phyloP scores from a whole-genome alignment of 768 basidiomycete genomes.

The Rossbeevera mucosa region DNA sequence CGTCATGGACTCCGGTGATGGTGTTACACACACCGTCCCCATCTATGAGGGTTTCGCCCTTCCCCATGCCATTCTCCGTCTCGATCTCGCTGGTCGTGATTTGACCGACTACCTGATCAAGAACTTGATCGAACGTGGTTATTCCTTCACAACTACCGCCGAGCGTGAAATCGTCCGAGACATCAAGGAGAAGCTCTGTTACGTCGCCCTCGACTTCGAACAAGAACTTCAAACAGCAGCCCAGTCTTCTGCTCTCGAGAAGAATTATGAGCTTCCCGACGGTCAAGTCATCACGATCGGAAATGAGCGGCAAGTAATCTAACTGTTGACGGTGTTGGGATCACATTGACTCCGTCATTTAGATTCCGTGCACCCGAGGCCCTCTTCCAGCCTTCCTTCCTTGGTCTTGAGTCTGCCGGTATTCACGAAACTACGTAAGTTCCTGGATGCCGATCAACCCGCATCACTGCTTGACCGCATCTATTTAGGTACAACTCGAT shows the following conservation, averaged over 20 bases:
- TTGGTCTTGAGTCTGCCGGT: slow-evolving; percentile 76
- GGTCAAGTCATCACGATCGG: slow-evolving; percentile 91
- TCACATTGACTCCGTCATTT: neutral
- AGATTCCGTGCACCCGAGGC: slow-evolving; percentile 57
- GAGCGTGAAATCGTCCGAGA: slow-evolving; percentile 94
- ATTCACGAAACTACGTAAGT: slow-evolving; percentile 65
- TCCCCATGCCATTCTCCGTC: slow-evolving; percentile 88
- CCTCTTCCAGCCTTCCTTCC: slow-evolving; percentile 56
- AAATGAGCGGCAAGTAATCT: slow-evolving; percentile 48
- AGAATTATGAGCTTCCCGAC: slow-evolving; percentile 88
- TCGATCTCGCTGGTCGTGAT: slow-evolving; percentile 92
- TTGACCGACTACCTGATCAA: slow-evolving; percentile 82
- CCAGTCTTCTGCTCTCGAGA: slow-evolving; percentile 84
- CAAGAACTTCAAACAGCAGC: slow-evolving; percentile 90
- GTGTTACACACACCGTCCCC: slow-evolving; percentile 93
- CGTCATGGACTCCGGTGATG: slow-evolving; percentile 94
- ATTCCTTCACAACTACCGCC: slow-evolving; percentile 90
- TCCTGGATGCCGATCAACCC: neutral
- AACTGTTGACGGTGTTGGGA: neutral
- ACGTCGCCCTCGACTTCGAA: slow-evolving; percentile 92
- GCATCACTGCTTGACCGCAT: neutral
- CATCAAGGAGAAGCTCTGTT: slow-evolving; percentile 92
- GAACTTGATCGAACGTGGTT: slow-evolving; percentile 86
- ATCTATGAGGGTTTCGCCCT: slow-evolving; percentile 95
- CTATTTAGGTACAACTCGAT: slow-evolving; percentile 51